Evolutionary conservation across 2,329 filamentous ascomycete genomes (phyloP).

Genomic region (Ambrosiella cleistominuta): DNA sequence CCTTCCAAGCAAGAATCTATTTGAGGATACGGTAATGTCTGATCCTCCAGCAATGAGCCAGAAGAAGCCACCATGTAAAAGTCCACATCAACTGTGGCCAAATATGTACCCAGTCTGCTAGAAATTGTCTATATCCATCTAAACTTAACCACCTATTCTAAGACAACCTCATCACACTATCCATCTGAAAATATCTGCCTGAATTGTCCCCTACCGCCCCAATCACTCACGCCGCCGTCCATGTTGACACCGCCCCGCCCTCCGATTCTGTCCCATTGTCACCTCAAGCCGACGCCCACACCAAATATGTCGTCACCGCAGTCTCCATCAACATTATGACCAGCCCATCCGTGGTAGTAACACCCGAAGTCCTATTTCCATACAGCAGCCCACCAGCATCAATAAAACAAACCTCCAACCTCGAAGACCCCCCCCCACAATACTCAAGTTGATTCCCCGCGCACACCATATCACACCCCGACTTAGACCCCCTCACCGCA

Average conservation of each 20-base stretch:
- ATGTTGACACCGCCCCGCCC: background rate
- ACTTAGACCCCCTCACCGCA: slow-evolving; percentile 17
- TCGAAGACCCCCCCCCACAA: slow-evolving; percentile 21
- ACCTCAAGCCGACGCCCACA: background rate
- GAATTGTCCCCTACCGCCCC: too few species aligned
- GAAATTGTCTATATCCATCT: too few species aligned
- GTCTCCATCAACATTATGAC: slow-evolving; percentile 17
- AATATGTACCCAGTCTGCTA: too few species aligned
- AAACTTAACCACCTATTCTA: too few species aligned
- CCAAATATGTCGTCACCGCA: slow-evolving; percentile 13
- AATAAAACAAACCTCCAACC: slow-evolving; percentile 18
- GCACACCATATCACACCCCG: slow-evolving; percentile 21
- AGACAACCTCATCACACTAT: too few species aligned
- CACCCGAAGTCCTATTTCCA: background rate
- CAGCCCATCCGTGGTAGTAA: slow-evolving; percentile 10
- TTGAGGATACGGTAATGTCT: too few species aligned
- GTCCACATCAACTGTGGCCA: too few species aligned
- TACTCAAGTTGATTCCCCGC: slow-evolving; percentile 19
- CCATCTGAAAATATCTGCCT: too few species aligned
- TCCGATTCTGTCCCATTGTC: background rate
- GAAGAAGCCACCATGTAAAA: too few species aligned
- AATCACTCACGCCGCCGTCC: background rate
- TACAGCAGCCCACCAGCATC: background rate
- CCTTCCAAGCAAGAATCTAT: too few species aligned
- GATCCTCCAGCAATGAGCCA: too few species aligned